Conservation (phyloP, 2,329 filamentous ascomycete genomes). For the Neopestalotiopsis sp. region DNA sequence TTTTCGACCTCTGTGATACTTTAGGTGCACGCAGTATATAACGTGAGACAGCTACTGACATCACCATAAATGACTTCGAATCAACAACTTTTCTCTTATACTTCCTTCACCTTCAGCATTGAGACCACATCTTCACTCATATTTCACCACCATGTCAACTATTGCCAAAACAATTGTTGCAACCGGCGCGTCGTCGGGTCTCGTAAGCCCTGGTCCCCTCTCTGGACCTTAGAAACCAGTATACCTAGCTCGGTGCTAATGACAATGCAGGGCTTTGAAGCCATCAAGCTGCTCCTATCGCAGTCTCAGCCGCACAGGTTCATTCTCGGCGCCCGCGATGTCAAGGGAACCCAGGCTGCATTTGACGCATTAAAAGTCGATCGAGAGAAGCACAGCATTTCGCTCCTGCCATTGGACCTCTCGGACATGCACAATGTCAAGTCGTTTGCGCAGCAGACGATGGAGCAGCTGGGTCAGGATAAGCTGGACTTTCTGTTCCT, state of each 20-base stretch:
- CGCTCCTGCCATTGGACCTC: constrained; percentile 54
- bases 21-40: not conserved
- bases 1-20: not conserved
- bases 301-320: constrained; percentile 51
- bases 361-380: constrained; percentile 49
- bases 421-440: constrained; percentile 48
- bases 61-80: not conserved
- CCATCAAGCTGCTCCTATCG: constrained; percentile 54
- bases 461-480: constrained; percentile 37
- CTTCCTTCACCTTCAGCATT: too few species aligned
- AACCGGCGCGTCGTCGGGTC: constrained; percentile 54
- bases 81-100: not conserved
- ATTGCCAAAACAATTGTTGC: constrained; percentile 55
- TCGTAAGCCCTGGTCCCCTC: constrained; percentile 49
- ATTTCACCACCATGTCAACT: constrained; percentile 37
- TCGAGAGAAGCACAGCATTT: constrained; percentile 42
- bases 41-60: constrained; percentile 2
- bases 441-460: constrained; percentile 49
- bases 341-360: constrained; percentile 43
- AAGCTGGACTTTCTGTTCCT: constrained; percentile 55
- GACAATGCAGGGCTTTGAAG: constrained; percentile 52
- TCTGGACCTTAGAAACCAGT: not conserved
- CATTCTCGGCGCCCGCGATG: constrained; percentile 56
- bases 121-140: not conserved
- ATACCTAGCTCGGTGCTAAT: not conserved